A percentile compares a stretch with the other conserved stretches of the same genome.
Evolutionary conservation across 306 rosid species (phyloP).

Genomic region (Acacia melanoxylon): DNA sequence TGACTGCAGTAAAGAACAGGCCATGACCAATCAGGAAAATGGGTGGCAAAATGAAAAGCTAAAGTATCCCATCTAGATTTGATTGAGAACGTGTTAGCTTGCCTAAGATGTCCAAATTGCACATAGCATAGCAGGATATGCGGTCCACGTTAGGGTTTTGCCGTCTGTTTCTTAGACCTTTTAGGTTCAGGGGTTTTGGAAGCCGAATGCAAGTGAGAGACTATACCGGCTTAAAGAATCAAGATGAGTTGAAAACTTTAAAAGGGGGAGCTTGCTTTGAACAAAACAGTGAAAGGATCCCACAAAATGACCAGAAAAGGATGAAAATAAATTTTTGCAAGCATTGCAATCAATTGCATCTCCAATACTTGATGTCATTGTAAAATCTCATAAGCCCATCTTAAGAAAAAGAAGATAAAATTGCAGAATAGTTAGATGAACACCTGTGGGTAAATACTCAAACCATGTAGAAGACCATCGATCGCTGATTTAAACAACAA

Average conservation of each 20-base stretch:
- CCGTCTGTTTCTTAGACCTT: background rate
- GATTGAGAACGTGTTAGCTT: constrained; percentile 1
- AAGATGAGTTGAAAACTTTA: background rate
- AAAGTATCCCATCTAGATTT: constrained; percentile 7
- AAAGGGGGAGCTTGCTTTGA: background rate
- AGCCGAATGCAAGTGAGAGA: constrained; percentile 11
- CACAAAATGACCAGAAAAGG: constrained; percentile 8
- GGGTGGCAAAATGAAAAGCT: background rate
- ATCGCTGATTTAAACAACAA: constrained; percentile 52
- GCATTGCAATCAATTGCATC: background rate
- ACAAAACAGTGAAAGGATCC: constrained; percentile 24
- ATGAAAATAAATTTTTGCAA: background rate
- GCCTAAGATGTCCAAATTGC: background rate
- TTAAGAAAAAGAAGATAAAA: constrained; percentile 6
- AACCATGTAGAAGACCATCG: constrained; percentile 61
- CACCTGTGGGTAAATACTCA: constrained; percentile 69
- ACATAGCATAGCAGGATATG: background rate
- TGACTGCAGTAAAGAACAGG: background rate
- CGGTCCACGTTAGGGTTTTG: constrained; percentile 3
- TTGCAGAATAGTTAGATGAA: constrained; percentile 11
- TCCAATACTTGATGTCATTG: constrained; percentile 4
- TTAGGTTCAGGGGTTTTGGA: constrained; percentile 7
- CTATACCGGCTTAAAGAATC: background rate
- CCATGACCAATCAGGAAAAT: background rate
- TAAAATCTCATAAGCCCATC: constrained; percentile 10